Evolutionary conservation across 352 stramenopile genomes (phyloP), one percentile per base, ranked within the genome.

Genomic region (Globisporangium radiosum): DNA sequence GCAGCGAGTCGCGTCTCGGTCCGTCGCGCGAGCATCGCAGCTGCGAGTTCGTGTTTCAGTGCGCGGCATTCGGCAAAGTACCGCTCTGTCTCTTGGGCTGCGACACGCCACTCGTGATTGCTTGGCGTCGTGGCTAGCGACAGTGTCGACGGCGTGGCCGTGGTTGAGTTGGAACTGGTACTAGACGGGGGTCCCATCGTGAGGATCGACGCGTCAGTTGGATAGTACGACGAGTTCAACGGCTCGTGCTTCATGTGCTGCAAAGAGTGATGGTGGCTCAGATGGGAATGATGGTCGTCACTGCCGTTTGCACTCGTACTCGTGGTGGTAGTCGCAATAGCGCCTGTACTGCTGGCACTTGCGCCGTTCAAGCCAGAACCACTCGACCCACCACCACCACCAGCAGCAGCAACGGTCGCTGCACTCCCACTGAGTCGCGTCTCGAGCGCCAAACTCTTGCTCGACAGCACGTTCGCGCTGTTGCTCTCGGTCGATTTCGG

Each of bases 401-500:
- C 40, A 44, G 2, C 40, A 44, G 40, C 40, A 44, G 7, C 40
- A 44, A 4, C 11, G 1, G 40, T 44, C 40, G 40, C 40, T 56
- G 51, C 47, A 48, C 43, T 48, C 15, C 71, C 72, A 37, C 71
- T 75, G 68, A 90, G 70, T 50, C 81, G 76, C 11, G 81, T 87
- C 65, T 90, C 81, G 8, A 90, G 52, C 37, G 81, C 81, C 70
- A 88, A 76, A 0, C 70, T 85, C 54, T 88, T 90, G 57, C 64
- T 87, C 17, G 81, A 75, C n/a, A 90, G 50, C 7, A 90, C 78
- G 50, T 87, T 90, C 4, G 81, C 81, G 44, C 81, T 90, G 53
- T 90, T 90, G 60, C 73, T 88, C 59, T 88, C 78, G 0, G 76
- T 69, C 0, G 66, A 73, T 47, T 86, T 88, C 25, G 73, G 66